Evolutionary conservation across 108 stramenopile genomes (phyloP), one percentile per base, ranked within the genome.

Genomic region (Skeletonema grethae): DNA sequence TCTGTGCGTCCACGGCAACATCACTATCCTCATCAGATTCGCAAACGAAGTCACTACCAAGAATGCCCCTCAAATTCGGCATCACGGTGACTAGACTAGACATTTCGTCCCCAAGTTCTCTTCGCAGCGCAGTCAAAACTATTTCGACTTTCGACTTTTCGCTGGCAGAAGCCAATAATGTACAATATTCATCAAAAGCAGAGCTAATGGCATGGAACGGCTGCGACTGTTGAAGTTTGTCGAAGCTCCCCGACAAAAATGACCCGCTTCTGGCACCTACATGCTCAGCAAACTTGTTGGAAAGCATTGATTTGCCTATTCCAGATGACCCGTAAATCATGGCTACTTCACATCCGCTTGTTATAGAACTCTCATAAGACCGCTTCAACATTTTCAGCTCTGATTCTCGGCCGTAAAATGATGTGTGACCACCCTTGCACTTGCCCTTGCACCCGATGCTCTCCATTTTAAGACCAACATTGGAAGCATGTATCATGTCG

Each of bases 261-360:
- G n/a, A 2, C 9, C 43, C 43, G 4, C 43, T 45, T 45, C 43
- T 12, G 22, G 10, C 30, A 31, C 12, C 43, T 13, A 13, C 43
- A 45, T 45, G 15, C n/a, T n/a, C 43, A n/a, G n/a, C n/a, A 45
- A 45, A 45, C 4, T 45, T 45, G 43, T n/a, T 45, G 13, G 43
- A 45, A n/a, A 45, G 43, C 43, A 45, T 45, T 45, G 43, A 45
- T 45, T 45, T 45, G 10, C 43, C 43, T 45, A 45, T 45, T 4
- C 43, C 43, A 11, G 43, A 45, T 45, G 43, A n/a, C 13, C 43
- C 43, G 15, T n/a, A n/a, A n/a, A 45, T 45, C 43, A 45, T 45
- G 43, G n/a, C 43, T 45, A 45, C 43, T 11, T 45, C 43, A 45
- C 43, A 58, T 45, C n/a, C 43, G n/a, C 43, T 45, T 11, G 43